A percentile compares a stretch with the other conserved stretches of the same genome.
These are phyloP conservation scores for Cajanus cajan DNA, from an alignment of 306 rosid species.

Conservation along the genomic window DNA sequence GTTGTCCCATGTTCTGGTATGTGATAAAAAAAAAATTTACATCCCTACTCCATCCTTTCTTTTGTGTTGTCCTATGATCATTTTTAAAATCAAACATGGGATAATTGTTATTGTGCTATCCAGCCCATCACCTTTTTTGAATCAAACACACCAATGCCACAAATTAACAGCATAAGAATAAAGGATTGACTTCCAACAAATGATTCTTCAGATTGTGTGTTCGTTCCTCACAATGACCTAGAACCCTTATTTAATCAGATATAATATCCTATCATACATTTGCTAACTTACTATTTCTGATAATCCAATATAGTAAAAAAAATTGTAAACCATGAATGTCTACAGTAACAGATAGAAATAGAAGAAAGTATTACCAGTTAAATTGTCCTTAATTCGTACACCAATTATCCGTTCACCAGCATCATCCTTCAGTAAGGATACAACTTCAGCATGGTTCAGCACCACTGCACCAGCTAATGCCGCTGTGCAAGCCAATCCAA, in stretches of 20 bases:
- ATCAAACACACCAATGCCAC: neutral
- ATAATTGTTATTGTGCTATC: neutral
- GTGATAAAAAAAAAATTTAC: neutral
- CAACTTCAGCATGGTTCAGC: slow-evolving; percentile 75
- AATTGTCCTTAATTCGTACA: slow-evolving; percentile 68
- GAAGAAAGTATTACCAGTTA: slow-evolving; percentile 57
- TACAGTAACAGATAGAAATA: neutral
- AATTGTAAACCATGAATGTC: neutral
- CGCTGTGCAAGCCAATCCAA: slow-evolving; percentile 79
- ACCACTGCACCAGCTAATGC: slow-evolving; percentile 84
- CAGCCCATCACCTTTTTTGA: neutral
- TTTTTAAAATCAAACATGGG: neutral
- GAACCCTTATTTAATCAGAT: neutral
- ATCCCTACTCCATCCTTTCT: neutral
- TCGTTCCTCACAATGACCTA: neutral
- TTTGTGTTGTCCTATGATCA: neutral
- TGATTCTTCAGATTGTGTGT: neutral
- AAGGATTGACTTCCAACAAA: slow-evolving; percentile 6
- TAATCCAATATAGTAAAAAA: neutral
- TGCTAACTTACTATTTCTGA: neutral
- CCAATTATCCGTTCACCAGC: slow-evolving; percentile 55
- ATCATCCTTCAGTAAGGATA: slow-evolving; percentile 69
- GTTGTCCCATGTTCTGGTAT: neutral
- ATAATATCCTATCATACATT: neutral
- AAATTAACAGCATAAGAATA: neutral